Evolutionary conservation across 495 filamentous ascomycete genomes (phyloP).

Genomic region (Opeltia flavorubescens): DNA sequence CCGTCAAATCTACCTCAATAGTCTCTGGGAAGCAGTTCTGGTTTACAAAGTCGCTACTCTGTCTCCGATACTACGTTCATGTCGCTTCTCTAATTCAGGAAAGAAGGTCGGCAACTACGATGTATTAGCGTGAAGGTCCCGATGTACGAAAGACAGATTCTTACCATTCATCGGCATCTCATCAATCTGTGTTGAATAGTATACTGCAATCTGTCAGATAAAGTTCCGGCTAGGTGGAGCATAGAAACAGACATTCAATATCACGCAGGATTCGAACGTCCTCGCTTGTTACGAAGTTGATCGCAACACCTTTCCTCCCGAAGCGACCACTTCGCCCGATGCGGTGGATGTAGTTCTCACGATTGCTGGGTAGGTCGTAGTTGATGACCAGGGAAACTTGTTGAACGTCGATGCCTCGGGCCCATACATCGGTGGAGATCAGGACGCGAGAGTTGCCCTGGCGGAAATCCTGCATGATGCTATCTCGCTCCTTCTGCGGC

Average conservation of each 20-base stretch:
- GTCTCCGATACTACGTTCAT: not conserved
- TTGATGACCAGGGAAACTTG: conserved; percentile 99
- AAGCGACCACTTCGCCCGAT: conserved; percentile 95
- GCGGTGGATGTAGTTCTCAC: conserved; percentile 99
- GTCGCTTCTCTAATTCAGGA: conserved; percentile 10
- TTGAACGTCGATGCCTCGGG: conserved; percentile 97
- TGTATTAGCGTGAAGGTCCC: conserved; percentile 4
- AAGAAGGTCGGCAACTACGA: conserved; percentile 46
- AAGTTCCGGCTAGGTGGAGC: not conserved
- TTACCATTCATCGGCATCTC: conserved; percentile 97
- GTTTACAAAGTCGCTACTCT: not conserved
- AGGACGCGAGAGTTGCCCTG: conserved; percentile 90
- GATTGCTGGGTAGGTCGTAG: conserved; percentile 95
- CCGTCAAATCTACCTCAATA: not conserved
- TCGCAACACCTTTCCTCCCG: conserved; percentile 95
- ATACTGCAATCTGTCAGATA: conserved; percentile 35
- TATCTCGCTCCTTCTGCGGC: conserved; percentile 93
- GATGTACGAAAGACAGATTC: not conserved
- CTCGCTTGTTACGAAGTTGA: conserved; percentile 98
- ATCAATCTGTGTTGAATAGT: conserved; percentile 97
- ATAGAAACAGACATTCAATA: conserved; percentile 57
- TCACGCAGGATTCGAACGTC: conserved; percentile 96
- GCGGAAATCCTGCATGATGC: conserved; percentile 98
- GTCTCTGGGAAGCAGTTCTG: no score
- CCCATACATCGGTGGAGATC: conserved; percentile 97